Conservation (phyloP, 2,329 filamentous ascomycete species). For the Aspergillus arachidicola region DNA sequence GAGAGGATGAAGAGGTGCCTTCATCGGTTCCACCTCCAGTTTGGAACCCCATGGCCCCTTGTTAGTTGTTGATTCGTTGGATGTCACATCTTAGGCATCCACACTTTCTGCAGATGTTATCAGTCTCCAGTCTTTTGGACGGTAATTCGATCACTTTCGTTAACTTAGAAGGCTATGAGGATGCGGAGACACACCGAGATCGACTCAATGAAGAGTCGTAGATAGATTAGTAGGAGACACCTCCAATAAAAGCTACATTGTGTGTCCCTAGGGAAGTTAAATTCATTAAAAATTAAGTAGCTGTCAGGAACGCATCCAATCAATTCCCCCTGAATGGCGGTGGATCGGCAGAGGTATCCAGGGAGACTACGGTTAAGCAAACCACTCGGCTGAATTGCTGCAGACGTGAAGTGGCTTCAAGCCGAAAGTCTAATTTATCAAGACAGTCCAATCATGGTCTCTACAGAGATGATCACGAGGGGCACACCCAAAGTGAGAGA, state of each 20-base stretch:
- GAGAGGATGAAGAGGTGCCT: neutral
- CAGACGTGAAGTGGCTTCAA: neutral
- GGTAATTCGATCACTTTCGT: neutral
- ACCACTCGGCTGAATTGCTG: slow-evolving; percentile 1
- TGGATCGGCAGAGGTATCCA: neutral
- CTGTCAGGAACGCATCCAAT: slow-evolving; percentile 1
- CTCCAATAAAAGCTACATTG: neutral
- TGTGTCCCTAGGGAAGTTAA: neutral
- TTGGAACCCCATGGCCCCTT: neutral
- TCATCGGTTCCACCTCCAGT: slow-evolving; percentile 1
- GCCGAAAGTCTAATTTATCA: neutral
- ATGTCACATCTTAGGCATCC: neutral
- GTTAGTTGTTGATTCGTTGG: neutral
- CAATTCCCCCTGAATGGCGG: neutral
- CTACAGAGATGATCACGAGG: neutral
- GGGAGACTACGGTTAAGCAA: neutral
- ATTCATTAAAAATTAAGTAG: neutral
- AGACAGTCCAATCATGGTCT: neutral
- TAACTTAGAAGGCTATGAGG: neutral
- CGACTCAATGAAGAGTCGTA: neutral
- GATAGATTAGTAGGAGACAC: neutral
- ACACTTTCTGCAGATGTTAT: neutral
- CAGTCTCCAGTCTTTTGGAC: neutral
- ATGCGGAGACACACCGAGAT: neutral
- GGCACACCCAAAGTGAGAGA: neutral